A percentile compares a stretch with the other conserved stretches of the same genome.
Evolutionary conservation across 2,329 filamentous ascomycete genomes (phyloP).

Genomic region (Curvularia eragrostidis): DNA sequence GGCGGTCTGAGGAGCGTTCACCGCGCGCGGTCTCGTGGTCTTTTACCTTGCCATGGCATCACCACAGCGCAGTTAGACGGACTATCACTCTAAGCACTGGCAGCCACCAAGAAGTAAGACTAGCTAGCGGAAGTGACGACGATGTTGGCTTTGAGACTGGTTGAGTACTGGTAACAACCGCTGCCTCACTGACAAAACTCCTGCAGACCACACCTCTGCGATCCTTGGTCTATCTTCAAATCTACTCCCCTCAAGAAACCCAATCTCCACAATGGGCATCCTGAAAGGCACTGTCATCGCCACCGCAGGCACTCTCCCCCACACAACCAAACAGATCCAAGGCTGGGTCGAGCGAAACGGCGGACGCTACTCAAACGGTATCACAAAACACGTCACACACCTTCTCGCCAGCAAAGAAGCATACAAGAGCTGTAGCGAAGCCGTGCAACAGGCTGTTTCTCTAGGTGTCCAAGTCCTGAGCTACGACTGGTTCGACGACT

Average conservation of each 20-base stretch:
- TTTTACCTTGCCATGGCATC: conserved; percentile 19
- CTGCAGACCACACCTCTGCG: not conserved
- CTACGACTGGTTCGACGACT: conserved; percentile 58
- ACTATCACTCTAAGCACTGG: conserved; percentile 20
- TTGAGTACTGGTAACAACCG: not conserved
- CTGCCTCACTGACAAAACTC: not conserved
- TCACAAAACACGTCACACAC: conserved; percentile 70
- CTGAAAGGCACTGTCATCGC: conserved; percentile 65
- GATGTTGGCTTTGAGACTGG: not conserved
- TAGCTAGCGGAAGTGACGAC: not conserved
- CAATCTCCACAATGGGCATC: conserved; percentile 38
- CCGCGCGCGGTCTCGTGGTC: not conserved
- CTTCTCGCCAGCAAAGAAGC: conserved; percentile 70
- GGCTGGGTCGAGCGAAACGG: conserved; percentile 70
- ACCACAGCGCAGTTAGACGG: conserved; percentile 3
- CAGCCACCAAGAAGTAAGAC: conserved; percentile 23
- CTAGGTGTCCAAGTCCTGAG: conserved; percentile 47
- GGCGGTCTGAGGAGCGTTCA: not conserved
- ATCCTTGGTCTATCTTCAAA: not conserved
- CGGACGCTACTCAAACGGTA: conserved; percentile 61
- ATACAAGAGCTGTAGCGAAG: conserved; percentile 59
- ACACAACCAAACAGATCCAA: conserved; percentile 60
- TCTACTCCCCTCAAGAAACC: not conserved
- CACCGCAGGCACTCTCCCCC: conserved; percentile 64
- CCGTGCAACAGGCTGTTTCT: conserved; percentile 31